Conservation (phyloP, 2,329 filamentous ascomycete species). For the Trichoderma endophyticum region DNA sequence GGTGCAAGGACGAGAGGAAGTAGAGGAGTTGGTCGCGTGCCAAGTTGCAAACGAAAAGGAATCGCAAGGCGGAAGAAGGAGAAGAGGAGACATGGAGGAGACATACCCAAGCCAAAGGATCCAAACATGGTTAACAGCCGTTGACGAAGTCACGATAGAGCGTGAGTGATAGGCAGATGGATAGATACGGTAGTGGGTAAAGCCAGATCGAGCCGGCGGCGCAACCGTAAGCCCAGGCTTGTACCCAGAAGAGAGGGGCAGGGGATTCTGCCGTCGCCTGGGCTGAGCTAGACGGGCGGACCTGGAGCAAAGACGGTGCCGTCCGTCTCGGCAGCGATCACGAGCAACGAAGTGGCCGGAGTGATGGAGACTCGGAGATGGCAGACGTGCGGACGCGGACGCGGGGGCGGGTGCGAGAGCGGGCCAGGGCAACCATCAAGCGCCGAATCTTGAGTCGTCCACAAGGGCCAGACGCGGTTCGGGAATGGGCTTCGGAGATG, state of each 20-base stretch:
- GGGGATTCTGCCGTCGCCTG: conserved; percentile 4
- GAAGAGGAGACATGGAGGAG: not conserved
- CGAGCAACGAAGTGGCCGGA: conserved; percentile 8
- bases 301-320: not conserved
- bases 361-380: conserved; percentile 11
- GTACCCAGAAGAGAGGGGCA: not conserved
- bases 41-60: not conserved
- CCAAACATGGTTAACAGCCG: conserved; percentile 15
- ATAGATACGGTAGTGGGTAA: not conserved
- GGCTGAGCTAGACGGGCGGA: not conserved
- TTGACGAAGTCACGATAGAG: not conserved
- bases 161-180: not conserved
- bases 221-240: conserved; percentile 6
- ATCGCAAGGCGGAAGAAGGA: not conserved
- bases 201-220: conserved; percentile 9
- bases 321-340: not conserved
- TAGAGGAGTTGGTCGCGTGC: not conserved
- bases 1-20: not conserved
- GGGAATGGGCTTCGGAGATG: conserved; percentile 1
- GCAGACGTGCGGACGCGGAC: not conserved
- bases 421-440: conserved; percentile 6
- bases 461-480: not conserved
- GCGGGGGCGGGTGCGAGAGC: conserved; percentile 10
- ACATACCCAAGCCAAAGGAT: conserved; percentile 17
- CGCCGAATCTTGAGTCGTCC: not conserved